Base-by-base conservation (phyloP, 164 flowering plant genomes). In the Litsea cubeba region DNA sequence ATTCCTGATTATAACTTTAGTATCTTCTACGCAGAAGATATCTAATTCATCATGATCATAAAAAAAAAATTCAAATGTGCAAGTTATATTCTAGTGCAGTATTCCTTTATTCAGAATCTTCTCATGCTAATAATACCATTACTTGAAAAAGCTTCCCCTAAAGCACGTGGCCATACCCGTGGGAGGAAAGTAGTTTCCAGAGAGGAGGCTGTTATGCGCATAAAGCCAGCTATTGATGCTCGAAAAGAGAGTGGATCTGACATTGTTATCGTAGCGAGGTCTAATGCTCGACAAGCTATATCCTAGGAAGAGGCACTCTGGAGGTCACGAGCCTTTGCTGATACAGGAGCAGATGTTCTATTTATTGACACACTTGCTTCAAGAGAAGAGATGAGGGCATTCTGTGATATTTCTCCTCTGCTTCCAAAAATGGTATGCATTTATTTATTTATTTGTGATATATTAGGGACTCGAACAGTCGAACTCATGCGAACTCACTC, bases 341-440 rank as follows among this genome's bases (percentile, higher is more conserved):
- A 89, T 82, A 91, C 93, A 66, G 97, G 99, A 81, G 99, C 97
- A 65, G 98, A 95, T 88, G 97, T 95, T 83, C 90, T 95, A 73
- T 95, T 93, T 78, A 84, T 95, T 81, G 97, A 95, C 78, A 96
- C 97, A 50, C 90, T 95, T 76, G 88, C 91, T 82, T 93, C 96
- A 64, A 93, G 79, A 86, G 94, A 93, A 81, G 97, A 95, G 82
- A 95, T 93, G 98, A 81, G 79, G 77, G 82, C 87, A 30, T 88
- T 95, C 72, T 93, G 98, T 81, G 82, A 88, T 60, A 78, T 87
- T 65, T 82, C 83, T 72, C 96, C 99, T 50, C 70, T 76, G 58
- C 86, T 93, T 71, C 97, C 98, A 28, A 95, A 95, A 83, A 84
- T 95, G 97, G 99, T 93, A 88, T 14, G 46, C 10, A 20, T 2